Conservation (phyloP, 129 eudicot genomes). For the Artemisia argyi region DNA sequence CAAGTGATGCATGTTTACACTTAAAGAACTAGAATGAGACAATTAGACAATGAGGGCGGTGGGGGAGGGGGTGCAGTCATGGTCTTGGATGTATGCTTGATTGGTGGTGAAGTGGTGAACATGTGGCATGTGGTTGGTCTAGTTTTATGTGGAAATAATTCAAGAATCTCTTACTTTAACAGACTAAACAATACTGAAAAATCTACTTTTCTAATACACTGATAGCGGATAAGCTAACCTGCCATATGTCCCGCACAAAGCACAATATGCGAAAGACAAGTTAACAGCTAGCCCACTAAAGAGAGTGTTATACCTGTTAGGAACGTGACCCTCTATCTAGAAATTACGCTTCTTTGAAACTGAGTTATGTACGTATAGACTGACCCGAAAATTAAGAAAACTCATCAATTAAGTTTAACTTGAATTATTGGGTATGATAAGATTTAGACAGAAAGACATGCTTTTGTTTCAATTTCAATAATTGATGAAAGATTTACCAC, state of each 20-base stretch:
- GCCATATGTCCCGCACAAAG: too few species aligned
- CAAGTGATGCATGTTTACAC: conserved; percentile 19
- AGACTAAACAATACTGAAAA: neutral
- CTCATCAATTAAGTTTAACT: too few species aligned
- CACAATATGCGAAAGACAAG: too few species aligned
- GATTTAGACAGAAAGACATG: neutral
- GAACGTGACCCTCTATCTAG: too few species aligned
- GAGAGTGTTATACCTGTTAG: too few species aligned
- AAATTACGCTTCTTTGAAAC: too few species aligned
- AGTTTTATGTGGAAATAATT: conserved; percentile 25
- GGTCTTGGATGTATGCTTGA: conserved; percentile 8
- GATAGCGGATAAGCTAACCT: too few species aligned
- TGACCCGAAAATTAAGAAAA: too few species aligned
- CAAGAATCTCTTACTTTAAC: conserved; percentile 17
- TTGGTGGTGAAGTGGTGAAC: conserved; percentile 2
- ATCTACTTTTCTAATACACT: neutral
- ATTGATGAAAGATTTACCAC: neutral
- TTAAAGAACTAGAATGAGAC: conserved; percentile 17
- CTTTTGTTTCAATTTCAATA: neutral
- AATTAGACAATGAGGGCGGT: conserved; percentile 22
- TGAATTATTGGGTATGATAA: too few species aligned
- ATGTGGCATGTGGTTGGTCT: conserved; percentile 34
- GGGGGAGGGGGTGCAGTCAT: neutral
- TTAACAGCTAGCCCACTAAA: too few species aligned
- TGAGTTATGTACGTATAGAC: too few species aligned